These are phyloP conservation scores for Petunia axillaris DNA, from an alignment of 257 asterid genomes.

Conservation along the genomic window DNA sequence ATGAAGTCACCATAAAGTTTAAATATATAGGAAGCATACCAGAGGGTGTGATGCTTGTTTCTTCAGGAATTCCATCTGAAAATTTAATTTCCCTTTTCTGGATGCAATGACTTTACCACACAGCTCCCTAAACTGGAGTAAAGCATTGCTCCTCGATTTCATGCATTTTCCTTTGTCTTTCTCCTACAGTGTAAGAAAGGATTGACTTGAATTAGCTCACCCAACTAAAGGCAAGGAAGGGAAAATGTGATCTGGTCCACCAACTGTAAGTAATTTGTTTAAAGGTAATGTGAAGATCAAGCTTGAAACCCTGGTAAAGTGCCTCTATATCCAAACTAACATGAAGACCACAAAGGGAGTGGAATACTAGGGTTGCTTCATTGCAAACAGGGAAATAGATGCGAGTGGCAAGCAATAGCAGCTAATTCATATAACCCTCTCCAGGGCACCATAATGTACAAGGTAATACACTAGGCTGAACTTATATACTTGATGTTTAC, in stretches of 20 bases:
- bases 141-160: conserved; percentile 41
- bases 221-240: conserved; percentile 1
- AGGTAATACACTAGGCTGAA: neutral
- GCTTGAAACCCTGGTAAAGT: neutral
- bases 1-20: neutral
- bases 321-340: neutral
- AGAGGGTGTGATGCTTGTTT: conserved; percentile 64
- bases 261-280: neutral
- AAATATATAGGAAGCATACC: conserved; percentile 38
- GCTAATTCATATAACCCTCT: neutral
- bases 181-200: conserved; percentile 40
- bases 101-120: conserved; percentile 59
- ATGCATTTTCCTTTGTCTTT: conserved; percentile 30
- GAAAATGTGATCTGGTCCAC: neutral
- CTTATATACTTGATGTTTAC: neutral
- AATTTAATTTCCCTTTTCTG: conserved; percentile 57
- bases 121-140: conserved; percentile 77
- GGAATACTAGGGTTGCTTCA: neutral
- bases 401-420: neutral
- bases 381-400: neutral
- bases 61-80: conserved; percentile 63
- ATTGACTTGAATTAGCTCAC: neutral
- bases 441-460: neutral
- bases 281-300: conserved; percentile 4
- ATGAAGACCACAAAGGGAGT: neutral